Base-by-base conservation (phyloP, 1,284 basidiomycete genomes). In the Neolentinus lepideus region DNA sequence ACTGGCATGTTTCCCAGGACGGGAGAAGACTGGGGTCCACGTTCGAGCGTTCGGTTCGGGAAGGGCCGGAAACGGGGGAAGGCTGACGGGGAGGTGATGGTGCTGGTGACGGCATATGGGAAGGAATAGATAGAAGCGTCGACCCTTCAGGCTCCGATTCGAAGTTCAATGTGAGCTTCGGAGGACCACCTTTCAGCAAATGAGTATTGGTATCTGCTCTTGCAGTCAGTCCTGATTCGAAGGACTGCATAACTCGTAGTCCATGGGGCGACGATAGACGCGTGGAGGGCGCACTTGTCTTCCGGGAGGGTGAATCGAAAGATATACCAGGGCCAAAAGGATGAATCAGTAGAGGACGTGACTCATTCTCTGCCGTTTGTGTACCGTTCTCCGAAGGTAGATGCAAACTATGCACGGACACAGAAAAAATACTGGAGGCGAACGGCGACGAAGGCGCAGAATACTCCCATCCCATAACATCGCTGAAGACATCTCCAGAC, bases 191-290 rank as follows among this genome's bases (percentile, higher is more conserved):
- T 29, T 50, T 10, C 27, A 50, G 22, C 21, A 25, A 24, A 50
- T 50, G 47, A 50, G 27, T n/a, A 50, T 50, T 29, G 29, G 62
- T 56, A 51, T 69, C 70, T 2, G 71, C 85, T 26, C 82, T 77
- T 0, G 87, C 88, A 0, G 89, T 92, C 51, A 87, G 67, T 0
- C 81, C 83, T 2, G 86, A 90, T 61, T 91, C 89, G 62, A 91
- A 92, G 0, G 85, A 88, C 61, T 90, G 86, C 82, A 90, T 85
- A 66, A 85, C 85, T 19, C 88, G 83, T 36, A 91, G 79, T 76
- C 1, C 62, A 76, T 60, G 51, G 67, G 67, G 9, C 72, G 70
- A 62, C 69, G 75, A 53, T 69, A 57, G 1, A 72, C 65, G 47
- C 6, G 24, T 29, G 4, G 24, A 25, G 12, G 27, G 47, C 21